phyloP scores from a whole-genome alignment of 345 rosid species.

The Moringa oleifera region DNA sequence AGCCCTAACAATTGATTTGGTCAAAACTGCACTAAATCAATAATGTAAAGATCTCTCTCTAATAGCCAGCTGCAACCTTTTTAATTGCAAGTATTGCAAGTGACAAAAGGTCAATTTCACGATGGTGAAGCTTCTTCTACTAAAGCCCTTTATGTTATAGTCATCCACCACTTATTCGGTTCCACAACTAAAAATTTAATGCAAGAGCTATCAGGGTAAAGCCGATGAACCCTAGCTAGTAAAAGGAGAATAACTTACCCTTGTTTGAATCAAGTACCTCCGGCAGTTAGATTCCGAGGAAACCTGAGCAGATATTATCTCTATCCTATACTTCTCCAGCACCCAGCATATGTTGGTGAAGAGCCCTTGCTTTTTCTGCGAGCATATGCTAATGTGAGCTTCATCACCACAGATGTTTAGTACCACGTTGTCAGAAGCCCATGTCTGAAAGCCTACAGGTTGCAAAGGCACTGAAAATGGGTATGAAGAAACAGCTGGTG shows the following conservation, averaged over 20 bases:
- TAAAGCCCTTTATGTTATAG: too few relatives aligned
- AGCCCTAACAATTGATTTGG: too few relatives aligned
- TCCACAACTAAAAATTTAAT: too few relatives aligned
- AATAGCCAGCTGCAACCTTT: too few relatives aligned
- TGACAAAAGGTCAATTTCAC: background rate
- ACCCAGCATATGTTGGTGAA: conserved; percentile 46
- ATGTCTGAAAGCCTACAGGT: conserved; percentile 46
- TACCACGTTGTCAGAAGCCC: conserved; percentile 56
- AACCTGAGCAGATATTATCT: conserved; percentile 45
- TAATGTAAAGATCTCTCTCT: too few relatives aligned
- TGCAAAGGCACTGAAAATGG: conserved; percentile 7
- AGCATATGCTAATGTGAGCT: conserved; percentile 55
- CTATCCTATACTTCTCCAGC: conserved; percentile 55
- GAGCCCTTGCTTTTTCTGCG: conserved; percentile 36
- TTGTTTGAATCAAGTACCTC: conserved; percentile 56
- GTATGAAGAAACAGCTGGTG: conserved; percentile 18
- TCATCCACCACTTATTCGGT: too few relatives aligned
- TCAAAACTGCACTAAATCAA: too few relatives aligned
- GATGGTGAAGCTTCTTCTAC: too few relatives aligned
- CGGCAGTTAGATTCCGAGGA: conserved; percentile 32
- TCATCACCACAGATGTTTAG: conserved; percentile 53
- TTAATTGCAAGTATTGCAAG: background rate
- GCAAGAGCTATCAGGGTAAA: too few relatives aligned
- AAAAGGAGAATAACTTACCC: conserved; percentile 28
- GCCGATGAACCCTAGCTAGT: too few relatives aligned